Conservation (phyloP, 2,329 filamentous ascomycete genomes). For the Fusarium pseudoanthophilum region DNA sequence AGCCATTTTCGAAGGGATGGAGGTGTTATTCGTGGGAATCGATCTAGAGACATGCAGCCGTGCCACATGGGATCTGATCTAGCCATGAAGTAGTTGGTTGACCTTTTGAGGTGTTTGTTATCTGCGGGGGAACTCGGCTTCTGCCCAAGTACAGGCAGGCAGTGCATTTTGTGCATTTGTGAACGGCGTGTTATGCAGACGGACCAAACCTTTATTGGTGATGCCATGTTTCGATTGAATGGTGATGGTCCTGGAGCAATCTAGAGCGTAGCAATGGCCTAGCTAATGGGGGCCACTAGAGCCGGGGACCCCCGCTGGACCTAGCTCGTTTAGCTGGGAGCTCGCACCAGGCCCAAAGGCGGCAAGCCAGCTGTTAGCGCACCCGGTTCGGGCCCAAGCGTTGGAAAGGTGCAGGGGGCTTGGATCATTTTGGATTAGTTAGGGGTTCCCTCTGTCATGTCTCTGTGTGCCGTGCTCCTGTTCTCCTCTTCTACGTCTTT, state of each 20-base stretch:
- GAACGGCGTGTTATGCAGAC: not conserved
- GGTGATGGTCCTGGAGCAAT: constrained; percentile 28
- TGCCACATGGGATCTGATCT: constrained; percentile 26
- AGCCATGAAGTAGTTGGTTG: not conserved
- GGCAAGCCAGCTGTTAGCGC: constrained; percentile 37
- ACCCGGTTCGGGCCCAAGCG: constrained; percentile 42
- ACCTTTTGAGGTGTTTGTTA: not conserved
- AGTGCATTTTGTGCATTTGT: not conserved
- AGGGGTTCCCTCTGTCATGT: constrained; percentile 8
- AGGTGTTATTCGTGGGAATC: constrained; percentile 25
- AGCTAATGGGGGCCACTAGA: not conserved
- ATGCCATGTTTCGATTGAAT: constrained; percentile 16
- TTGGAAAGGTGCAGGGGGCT: constrained; percentile 21
- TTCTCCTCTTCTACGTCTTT: constrained; percentile 13
- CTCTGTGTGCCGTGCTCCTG: constrained; percentile 10
- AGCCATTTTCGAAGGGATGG: constrained; percentile 16
- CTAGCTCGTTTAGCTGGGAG: constrained; percentile 11
- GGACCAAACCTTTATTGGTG: constrained; percentile 4
- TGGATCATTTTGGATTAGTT: constrained; percentile 22
- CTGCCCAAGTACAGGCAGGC: not conserved
- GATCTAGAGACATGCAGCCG: constrained; percentile 21
- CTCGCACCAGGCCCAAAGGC: constrained; percentile 37
- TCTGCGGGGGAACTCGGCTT: too few relatives aligned
- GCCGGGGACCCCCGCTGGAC: constrained; percentile 24
- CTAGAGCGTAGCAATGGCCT: constrained; percentile 27